Evolutionary conservation across 345 rosid genomes (phyloP), one percentile per base, ranked within the genome.

Genomic region (Pseudoturritis turrita): DNA sequence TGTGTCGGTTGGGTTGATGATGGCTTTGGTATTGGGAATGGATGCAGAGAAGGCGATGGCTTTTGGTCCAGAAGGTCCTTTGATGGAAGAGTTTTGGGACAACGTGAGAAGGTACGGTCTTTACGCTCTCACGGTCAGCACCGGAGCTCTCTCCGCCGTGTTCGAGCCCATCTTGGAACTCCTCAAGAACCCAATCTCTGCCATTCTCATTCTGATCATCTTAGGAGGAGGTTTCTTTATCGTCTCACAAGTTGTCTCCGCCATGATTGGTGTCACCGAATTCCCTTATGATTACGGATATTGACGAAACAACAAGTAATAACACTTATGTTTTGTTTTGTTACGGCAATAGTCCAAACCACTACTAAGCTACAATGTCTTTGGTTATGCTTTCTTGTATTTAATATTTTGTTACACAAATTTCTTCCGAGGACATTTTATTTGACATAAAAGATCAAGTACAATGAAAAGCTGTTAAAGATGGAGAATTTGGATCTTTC

Each of bases 61-160:
- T 12, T 67, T 91, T 7, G 97, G 97, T 1, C 99, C 97, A 3
- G 96, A 87, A 71, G 97, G 98, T 46, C 99, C 96, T 21, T 36
- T 95, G 37, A 69, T 83, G 77, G 97, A 95, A 80, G 97, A 89
- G 80, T 91, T 95, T 65, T 95, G 99, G 99, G 99, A 95, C 56
- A 95, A 91, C 71, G 96, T 95, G 21, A 89, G 96, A 86, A 85
- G 99, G 74, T 91, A 95, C 51, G 99, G 80, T 7, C 89, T 95
- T 39, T 95, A 95, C 68, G 99, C 97, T 26, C 85, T 95, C 5
- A 91, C 97, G 0, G 99, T 89, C 37, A 91, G 99, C 22, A 86
- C 97, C 0, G 97, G 99, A 45, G 96, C 99, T 7, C 74, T 95
- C 53, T 95, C 89, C 39, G 82, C 92, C 3, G 66, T 91, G 18